A percentile compares a stretch with the other conserved stretches of the same genome.
These are phyloP conservation scores for Cladophialophora yegresii DNA, from an alignment of 2,329 filamentous ascomycete species.

Conservation along the genomic window DNA sequence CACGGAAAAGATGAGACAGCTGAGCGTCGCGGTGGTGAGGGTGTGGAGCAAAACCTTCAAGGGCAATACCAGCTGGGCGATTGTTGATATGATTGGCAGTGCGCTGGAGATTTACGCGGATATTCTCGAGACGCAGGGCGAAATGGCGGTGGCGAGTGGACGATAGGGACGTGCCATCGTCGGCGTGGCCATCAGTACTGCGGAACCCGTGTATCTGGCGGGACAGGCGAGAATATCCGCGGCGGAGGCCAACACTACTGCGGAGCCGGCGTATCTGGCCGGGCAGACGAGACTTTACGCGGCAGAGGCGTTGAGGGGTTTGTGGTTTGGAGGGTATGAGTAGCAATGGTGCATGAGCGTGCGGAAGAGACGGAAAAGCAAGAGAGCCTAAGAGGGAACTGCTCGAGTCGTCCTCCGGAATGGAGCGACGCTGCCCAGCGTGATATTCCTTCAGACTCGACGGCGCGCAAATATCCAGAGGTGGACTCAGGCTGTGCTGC, in stretches of 20 bases:
- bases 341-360: neutral
- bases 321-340: neutral
- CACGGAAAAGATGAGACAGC: slow-evolving; percentile 48
- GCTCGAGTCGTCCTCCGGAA: no score
- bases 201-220: neutral
- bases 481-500: no score
- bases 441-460: no score
- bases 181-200: neutral
- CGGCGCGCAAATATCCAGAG: no score
- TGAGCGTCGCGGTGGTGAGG: slow-evolving; percentile 53
- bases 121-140: slow-evolving; percentile 42
- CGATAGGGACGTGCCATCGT: slow-evolving; percentile 8
- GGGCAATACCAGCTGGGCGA: slow-evolving; percentile 54
- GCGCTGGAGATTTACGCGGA: slow-evolving; percentile 52
- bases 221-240: neutral
- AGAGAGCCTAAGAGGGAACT: no score
- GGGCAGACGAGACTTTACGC: neutral
- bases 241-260: neutral
- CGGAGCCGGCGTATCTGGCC: neutral
- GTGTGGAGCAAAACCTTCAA: slow-evolving; percentile 54
- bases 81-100: slow-evolving; percentile 51
- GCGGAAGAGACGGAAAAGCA: neutral
- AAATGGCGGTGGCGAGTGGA: slow-evolving; percentile 18
- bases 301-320: neutral
- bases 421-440: no score